Percentiles rank a stretch among this genome's conserved stretches.
Conservation (phyloP, 192 early-diverging fungal species). For the Gaertneriomyces semiglobifer region DNA sequence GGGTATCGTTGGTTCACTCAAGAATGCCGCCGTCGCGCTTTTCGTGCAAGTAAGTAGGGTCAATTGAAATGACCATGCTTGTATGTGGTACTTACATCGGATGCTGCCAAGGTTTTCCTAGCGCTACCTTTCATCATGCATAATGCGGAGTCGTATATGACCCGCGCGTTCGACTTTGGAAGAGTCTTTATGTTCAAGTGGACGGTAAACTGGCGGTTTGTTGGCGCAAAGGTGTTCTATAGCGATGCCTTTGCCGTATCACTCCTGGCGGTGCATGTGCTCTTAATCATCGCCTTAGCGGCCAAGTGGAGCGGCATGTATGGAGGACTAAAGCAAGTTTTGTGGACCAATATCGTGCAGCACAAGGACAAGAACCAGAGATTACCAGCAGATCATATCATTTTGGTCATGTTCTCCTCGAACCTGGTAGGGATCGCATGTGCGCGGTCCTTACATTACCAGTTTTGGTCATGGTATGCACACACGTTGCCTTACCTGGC, state of each 20-base stretch:
- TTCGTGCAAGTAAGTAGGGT: slow-evolving; percentile 33
- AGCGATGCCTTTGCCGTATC: slow-evolving; percentile 53
- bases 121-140: slow-evolving; percentile 61
- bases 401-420: slow-evolving; percentile 70
- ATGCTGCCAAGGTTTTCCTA: slow-evolving; percentile 43
- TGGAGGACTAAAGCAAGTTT: slow-evolving; percentile 7
- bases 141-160: slow-evolving; percentile 63
- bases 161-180: slow-evolving; percentile 80
- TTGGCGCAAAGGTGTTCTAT: slow-evolving; percentile 67
- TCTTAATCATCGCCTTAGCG: slow-evolving; percentile 56
- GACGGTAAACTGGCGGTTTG: slow-evolving; percentile 95
- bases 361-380: not conserved
- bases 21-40: slow-evolving; percentile 34
- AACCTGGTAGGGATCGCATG: slow-evolving; percentile 90
- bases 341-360: slow-evolving; percentile 3
- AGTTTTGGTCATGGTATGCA: slow-evolving; percentile 96
- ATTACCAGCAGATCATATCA: slow-evolving; percentile 31
- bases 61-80: not conserved
- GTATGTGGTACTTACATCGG: not conserved
- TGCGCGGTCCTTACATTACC: slow-evolving; percentile 89
- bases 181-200: slow-evolving; percentile 84
- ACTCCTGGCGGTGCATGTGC: slow-evolving; percentile 61
- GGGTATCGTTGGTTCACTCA: slow-evolving; percentile 43
- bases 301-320: slow-evolving; percentile 32
- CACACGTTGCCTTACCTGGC: slow-evolving; percentile 80